Conservation (phyloP, 257 asterid species). For the Lantana camara region DNA sequence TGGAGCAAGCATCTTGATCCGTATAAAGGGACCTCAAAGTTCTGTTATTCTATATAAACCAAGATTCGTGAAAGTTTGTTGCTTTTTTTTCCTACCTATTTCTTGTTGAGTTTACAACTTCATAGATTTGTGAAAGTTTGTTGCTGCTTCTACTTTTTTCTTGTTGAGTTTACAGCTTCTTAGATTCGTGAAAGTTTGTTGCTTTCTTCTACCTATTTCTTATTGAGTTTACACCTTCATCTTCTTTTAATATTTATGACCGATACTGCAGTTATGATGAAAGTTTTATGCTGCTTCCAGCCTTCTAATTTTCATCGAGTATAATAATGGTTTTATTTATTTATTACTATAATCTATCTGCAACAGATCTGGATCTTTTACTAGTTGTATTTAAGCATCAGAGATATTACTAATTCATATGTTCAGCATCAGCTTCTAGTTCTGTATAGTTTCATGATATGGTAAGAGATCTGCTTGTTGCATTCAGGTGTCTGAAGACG, state of each 20-base stretch:
- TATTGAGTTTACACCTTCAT: too few species aligned
- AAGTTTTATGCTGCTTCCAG: too few species aligned
- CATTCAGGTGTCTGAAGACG: conserved; percentile 86
- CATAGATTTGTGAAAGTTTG: conserved; percentile 1
- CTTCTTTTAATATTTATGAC: neutral
- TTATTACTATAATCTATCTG: too few species aligned
- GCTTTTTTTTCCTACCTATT: conserved; percentile 6
- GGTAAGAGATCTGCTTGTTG: conserved; percentile 27
- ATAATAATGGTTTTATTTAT: too few species aligned
- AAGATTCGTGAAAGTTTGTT: neutral
- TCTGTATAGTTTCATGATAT: conserved; percentile 20
- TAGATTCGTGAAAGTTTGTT: neutral
- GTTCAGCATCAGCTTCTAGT: conserved; percentile 9
- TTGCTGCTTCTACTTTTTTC: conserved; percentile 1
- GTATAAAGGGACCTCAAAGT: too few species aligned
- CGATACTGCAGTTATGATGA: neutral
- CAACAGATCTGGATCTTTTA: neutral
- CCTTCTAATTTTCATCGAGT: too few species aligned
- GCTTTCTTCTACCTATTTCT: conserved; percentile 6
- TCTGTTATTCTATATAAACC: neutral
- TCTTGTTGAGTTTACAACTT: too few species aligned
- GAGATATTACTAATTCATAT: neutral
- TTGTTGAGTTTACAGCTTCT: too few species aligned
- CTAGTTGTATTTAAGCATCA: neutral
- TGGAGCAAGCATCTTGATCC: too few species aligned